Conservation (phyloP, 495 filamentous ascomycete genomes). For the Talaromyces nanjingensis region DNA sequence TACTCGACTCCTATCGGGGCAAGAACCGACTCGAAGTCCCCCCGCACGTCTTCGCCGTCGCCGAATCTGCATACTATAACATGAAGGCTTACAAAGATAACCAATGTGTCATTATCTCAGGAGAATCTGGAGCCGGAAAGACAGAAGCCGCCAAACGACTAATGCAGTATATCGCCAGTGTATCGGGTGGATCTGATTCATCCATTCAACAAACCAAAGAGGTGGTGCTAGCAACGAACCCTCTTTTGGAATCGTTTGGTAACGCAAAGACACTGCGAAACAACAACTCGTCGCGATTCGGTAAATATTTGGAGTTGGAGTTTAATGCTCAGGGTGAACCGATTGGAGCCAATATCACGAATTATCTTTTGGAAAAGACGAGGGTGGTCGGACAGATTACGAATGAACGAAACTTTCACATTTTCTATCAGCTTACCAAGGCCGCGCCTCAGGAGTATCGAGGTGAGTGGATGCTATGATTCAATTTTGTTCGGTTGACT, state of each 20-base stretch:
- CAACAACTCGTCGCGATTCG: constrained; percentile 97
- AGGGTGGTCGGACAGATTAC: constrained; percentile 92
- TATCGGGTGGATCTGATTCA: constrained; percentile 79
- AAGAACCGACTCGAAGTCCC: constrained; percentile 96
- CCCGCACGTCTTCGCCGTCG: constrained; percentile 96
- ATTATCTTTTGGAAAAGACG: constrained; percentile 93
- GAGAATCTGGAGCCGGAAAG: constrained; percentile 97
- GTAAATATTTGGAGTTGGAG: constrained; percentile 96
- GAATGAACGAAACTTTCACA: constrained; percentile 98
- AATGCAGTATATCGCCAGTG: constrained; percentile 99
- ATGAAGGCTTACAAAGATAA: constrained; percentile 99
- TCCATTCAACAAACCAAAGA: constrained; percentile 98
- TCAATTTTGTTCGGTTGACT: neutral
- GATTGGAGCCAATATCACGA: constrained; percentile 94
- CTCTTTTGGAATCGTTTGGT: constrained; percentile 93
- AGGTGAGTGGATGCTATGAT: constrained; percentile 28
- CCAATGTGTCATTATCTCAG: constrained; percentile 98
- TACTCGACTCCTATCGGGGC: constrained; percentile 83
- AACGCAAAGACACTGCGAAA: constrained; percentile 97
- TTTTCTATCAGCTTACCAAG: constrained; percentile 99
- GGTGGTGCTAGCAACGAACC: constrained; percentile 98
- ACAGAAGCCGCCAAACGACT: constrained; percentile 99
- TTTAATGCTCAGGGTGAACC: constrained; percentile 93
- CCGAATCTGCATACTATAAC: constrained; percentile 96
- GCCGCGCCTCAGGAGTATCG: constrained; percentile 81